Base-by-base conservation (phyloP, 495 filamentous ascomycete genomes). In the Podospora appendiculata region DNA sequence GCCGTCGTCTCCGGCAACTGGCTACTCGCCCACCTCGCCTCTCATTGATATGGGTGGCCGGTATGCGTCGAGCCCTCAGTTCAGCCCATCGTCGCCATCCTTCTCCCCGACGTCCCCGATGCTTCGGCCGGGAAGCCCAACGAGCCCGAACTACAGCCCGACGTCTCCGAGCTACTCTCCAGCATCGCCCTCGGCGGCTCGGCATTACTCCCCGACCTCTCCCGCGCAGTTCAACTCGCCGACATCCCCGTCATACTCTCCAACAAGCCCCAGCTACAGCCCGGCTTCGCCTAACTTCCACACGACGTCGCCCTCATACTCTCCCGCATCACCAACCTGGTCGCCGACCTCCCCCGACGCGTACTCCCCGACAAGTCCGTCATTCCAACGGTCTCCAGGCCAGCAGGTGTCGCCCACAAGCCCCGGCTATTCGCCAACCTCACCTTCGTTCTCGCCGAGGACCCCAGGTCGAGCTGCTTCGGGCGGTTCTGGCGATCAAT, bases 91-190 rank as follows among this genome's bases (percentile, higher is more conserved):
- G 1, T 90, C 86, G 33, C 88, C 89, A 33, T 88, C 85, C 0
- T 95, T 94, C 70, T 90, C 88, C 19, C 89, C 89, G 1, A 87
- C 86, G 3, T 92, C 88, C 19, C 89, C 89, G 7, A 65, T 53
- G 74, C 76, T 52, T 80, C 83, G 70, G 72, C 84, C 77, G 47
- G 78, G 73, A 6, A 77, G 76, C 57, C 75, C 80, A 13, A 72
- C 79, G 33, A 81, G 74, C 62, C 88, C 88, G 9, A 83, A 78
- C 41, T 92, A 89, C 64, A 89, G 84, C 57, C 89, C 89, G 0
- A 91, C 88, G 0, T 94, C 89, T 40, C 90, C 91, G 33, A 85
- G 74, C 46, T 92, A 90, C 65, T 89, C 85, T 16, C 88, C 89
- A 1, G 89, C 87, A 0, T 81, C 79, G 45, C 80, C 81, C 2